These are phyloP conservation scores for Colletotrichum truncatum DNA, from an alignment of 2,329 filamentous ascomycete species.

Conservation along the genomic window DNA sequence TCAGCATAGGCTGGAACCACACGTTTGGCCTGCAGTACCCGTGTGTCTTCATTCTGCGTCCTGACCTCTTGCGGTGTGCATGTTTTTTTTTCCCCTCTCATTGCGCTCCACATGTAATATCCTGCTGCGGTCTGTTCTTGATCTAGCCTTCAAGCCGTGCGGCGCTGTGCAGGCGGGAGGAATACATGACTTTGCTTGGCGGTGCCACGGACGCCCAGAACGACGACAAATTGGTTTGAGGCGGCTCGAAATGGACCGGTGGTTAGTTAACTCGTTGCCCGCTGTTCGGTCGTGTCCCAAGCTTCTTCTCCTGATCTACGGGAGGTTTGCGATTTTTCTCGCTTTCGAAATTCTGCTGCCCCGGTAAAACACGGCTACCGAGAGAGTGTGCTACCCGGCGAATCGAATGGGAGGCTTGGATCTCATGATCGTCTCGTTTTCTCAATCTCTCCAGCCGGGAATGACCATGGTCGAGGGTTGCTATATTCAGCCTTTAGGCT, in stretches of 20 bases:
- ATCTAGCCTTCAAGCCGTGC: no score
- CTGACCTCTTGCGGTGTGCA: no score
- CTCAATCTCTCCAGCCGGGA: neutral
- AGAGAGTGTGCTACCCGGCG: conserved; percentile 4
- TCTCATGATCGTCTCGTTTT: conserved; percentile 7
- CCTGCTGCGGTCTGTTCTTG: no score
- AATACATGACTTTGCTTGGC: no score
- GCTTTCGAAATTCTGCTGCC: conserved; percentile 13
- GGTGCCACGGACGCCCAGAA: neutral
- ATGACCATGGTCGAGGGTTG: conserved; percentile 3
- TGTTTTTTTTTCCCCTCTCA: no score
- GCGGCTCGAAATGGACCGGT: neutral
- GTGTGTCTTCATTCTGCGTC: no score
- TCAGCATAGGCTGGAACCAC: neutral
- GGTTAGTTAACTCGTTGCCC: no score
- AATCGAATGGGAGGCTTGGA: neutral
- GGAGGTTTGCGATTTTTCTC: neutral
- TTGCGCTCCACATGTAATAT: no score
- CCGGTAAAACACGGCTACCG: conserved; percentile 26
- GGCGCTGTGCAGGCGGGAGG: no score
- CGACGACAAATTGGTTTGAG: neutral
- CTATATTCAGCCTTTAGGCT: neutral
- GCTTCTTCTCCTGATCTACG: neutral
- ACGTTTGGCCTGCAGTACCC: neutral
- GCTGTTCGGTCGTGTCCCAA: neutral